Percentiles rank a stretch among this genome's conserved stretches.
These are phyloP conservation scores for Hericium rajendrae DNA, from an alignment of 768 basidiomycete genomes.

Conservation along the genomic window DNA sequence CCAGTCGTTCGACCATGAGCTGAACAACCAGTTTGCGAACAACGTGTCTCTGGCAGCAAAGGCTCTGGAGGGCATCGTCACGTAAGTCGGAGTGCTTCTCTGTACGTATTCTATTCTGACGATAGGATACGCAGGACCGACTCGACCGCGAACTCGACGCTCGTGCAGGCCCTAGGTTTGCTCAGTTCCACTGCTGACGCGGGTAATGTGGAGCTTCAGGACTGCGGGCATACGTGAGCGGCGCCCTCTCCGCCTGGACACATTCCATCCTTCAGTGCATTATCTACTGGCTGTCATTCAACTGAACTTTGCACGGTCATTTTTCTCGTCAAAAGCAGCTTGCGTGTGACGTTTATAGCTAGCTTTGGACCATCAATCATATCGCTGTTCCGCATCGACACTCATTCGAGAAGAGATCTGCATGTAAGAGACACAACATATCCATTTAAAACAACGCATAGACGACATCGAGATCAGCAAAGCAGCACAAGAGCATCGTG, in stretches of 20 bases:
- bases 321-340: too few relatives aligned
- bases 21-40: background rate
- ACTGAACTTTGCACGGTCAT: too few relatives aligned
- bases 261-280: too few relatives aligned
- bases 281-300: too few relatives aligned
- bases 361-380: too few relatives aligned
- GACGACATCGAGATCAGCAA: too few relatives aligned
- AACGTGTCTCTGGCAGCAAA: background rate
- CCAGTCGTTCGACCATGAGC: background rate
- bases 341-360: too few relatives aligned
- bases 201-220: background rate
- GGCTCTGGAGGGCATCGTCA: background rate
- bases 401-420: too few relatives aligned
- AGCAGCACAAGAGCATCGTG: too few relatives aligned
- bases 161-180: background rate
- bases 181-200: background rate
- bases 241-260: too few relatives aligned
- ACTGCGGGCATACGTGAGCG: conserved; percentile 19
- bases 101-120: background rate
- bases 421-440: too few relatives aligned
- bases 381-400: too few relatives aligned
- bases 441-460: background rate
- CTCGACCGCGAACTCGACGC: background rate
- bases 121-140: background rate
- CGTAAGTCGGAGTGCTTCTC: background rate